Evolutionary conservation across 2,329 filamentous ascomycete genomes (phyloP), one percentile per base, ranked within the genome.

Genomic region (Aspergillus hiratsukae): DNA sequence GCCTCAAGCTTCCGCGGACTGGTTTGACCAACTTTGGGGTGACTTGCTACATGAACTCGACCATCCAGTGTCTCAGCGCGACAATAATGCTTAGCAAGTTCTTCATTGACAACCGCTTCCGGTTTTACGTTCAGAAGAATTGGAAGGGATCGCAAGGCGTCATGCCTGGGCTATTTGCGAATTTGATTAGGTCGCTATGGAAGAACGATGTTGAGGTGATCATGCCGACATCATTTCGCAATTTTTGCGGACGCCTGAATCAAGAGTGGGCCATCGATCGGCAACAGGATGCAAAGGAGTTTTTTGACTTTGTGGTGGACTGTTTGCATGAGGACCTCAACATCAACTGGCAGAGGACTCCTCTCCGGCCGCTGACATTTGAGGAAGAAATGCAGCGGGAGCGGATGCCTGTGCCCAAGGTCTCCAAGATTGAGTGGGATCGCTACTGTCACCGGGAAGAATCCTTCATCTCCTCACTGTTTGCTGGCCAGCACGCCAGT

Each of bases 261-360:
- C 79, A 83, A 6, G 80, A 84, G 62, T 94, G 91, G 77, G 89
- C 87, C 14, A 87, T 90, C 43, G 80, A 81, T 25, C 78, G 85
- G 51, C 93, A 97, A 69, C 94, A 97, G 74, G 94, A 99, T 68
- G 88, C 91, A 1, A 89, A 92, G 62, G 94, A 97, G 66, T 96
- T 96, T 64, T 86, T 93, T 62, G 85, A 86, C 48, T 96, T 95
- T 68, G 73, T 97, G 27, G 81, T 96, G 40, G 86, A 90, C 53
- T 87, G 88, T 62, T 79, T 97, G 11, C 88, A 93, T 64, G 89
- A 94, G 68, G 94, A 99, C 73, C 86, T 95, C 4, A 95, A 96
- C 69, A 74, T 80, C 6, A 81, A 82, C 29, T 88, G 85, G 78
- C 78, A 83, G 58, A 77, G 81, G 53, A 78, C 76, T 2, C 84